Evolutionary conservation across 345 rosid genomes (phyloP).

Genomic region (Eucalyptus tenuipes): DNA sequence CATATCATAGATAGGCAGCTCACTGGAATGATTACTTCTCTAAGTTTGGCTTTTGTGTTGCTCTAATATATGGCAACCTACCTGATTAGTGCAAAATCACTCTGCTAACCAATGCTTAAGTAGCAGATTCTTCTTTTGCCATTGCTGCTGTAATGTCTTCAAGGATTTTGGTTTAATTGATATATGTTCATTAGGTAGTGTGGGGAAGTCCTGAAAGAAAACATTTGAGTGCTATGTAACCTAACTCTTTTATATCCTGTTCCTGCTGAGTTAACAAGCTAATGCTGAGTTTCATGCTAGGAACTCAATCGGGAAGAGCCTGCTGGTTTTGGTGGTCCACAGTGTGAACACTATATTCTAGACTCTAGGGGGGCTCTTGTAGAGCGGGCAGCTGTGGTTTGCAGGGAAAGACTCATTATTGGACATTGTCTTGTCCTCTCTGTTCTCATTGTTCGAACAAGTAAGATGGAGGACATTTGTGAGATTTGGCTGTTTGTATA

Average conservation of each 20-base stretch:
- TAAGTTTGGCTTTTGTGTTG: neutral
- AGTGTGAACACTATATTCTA: slow-evolving; percentile 56
- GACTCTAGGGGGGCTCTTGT: slow-evolving; percentile 92
- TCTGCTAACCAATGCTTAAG: neutral
- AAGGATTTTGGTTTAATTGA: neutral
- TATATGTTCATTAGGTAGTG: neutral
- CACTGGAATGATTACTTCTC: neutral
- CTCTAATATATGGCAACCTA: neutral
- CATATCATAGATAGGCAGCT: neutral
- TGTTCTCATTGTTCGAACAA: slow-evolving; percentile 60
- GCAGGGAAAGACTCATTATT: slow-evolving; percentile 69
- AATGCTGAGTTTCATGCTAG: slow-evolving; percentile 18
- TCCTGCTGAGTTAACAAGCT: neutral
- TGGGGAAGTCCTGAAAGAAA: neutral
- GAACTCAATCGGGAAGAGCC: slow-evolving; percentile 95
- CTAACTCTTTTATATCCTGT: neutral
- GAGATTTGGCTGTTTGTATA: neutral
- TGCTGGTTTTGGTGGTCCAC: slow-evolving; percentile 85
- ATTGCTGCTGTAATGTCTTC: neutral
- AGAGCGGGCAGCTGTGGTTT: slow-evolving; percentile 78
- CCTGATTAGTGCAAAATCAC: neutral
- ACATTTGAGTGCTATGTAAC: neutral
- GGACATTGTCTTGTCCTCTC: slow-evolving; percentile 95
- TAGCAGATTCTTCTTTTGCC: neutral
- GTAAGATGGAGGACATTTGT: slow-evolving; percentile 29